Evolutionary conservation across 2,329 filamentous ascomycete species (phyloP), one percentile per base, ranked within the genome.

Genomic region (Anthostomella pinea): DNA sequence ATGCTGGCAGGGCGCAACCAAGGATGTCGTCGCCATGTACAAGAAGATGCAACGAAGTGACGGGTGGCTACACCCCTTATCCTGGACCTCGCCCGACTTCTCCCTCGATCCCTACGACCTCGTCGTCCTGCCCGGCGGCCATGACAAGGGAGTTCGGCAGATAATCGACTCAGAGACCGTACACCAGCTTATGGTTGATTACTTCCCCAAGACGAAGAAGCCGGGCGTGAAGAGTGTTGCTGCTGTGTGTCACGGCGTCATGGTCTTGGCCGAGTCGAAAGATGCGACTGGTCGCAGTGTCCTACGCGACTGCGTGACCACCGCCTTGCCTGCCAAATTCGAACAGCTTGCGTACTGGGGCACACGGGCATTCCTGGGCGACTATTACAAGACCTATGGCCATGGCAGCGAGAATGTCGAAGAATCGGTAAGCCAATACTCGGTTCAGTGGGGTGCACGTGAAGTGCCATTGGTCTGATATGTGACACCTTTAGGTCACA

Each of bases 361-460:
- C 3, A 76, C 73, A 3, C 58, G 69, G 23, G 53, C 58, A 2
- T 68, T 73, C 26, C 51, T 76, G 9, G 73, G 72, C 3, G 73
- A 76, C 37, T 76, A 76, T 45, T 76, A 75, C 52, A 77, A 77
- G 63, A 75, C 72, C 3, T 76, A 73, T 37, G 73, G 73, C 1
- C 65, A 66, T 3, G 65, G 70, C 1, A 72, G 67, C 40, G 68
- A 70, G 21, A 63, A 69, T 40, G 69, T 73, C 3, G 68, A 76
- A 45, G 57, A 61, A 5, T 62, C 64, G 26, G 71, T 73, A 48
- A 53, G 66, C 52, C 4, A 17, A 8, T 6, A 14, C 9, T n/a
- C 11, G n/a, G n/a, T n/a, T n/a, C n/a, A n/a, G n/a, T n/a, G n/a
- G n/a, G n/a, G n/a, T n/a, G n/a, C n/a, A n/a, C n/a, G n/a, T n/a